Conservation (phyloP, 208 protist genomes). For the Trypanosoma conorhini region DNA sequence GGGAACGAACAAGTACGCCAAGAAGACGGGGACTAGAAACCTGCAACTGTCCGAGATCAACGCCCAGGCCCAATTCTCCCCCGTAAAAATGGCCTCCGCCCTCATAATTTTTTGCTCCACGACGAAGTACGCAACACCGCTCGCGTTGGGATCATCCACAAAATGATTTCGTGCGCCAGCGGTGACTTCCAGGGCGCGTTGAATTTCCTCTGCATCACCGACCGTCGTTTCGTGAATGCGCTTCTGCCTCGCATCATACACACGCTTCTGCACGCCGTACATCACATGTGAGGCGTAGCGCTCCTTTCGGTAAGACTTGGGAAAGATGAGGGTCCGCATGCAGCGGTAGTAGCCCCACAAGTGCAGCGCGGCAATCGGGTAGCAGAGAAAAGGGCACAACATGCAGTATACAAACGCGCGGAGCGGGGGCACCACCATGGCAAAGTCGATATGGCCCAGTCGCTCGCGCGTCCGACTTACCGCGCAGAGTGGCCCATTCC, state of each 20-base stretch:
- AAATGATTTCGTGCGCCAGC: conserved; percentile 71
- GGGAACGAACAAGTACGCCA: conserved; percentile 78
- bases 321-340: conserved; percentile 55
- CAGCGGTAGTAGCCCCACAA: conserved; percentile 85
- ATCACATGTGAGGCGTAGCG: conserved; percentile 75
- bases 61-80: conserved; percentile 90
- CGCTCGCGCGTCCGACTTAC: conserved; percentile 69
- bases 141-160: conserved; percentile 73
- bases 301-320: conserved; percentile 68
- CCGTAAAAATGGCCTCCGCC: conserved; percentile 80
- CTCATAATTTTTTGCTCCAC: conserved; percentile 88
- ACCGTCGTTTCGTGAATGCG: conserved; percentile 64
- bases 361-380: conserved; percentile 65
- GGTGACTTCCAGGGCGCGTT: conserved; percentile 69
- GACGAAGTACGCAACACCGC: conserved; percentile 76
- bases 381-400: conserved; percentile 75
- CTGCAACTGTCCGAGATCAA: conserved; percentile 87
- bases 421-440: conserved; percentile 73
- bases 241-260: conserved; percentile 58
- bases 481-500: conserved; percentile 74
- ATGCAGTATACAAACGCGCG: conserved; percentile 80
- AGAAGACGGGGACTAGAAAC: conserved; percentile 62
- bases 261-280: conserved; percentile 84
- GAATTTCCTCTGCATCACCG: conserved; percentile 67
- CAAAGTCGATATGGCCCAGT: conserved; percentile 88